phyloP scores from a whole-genome alignment of 768 basidiomycete species.

The Boletellus ananas region DNA sequence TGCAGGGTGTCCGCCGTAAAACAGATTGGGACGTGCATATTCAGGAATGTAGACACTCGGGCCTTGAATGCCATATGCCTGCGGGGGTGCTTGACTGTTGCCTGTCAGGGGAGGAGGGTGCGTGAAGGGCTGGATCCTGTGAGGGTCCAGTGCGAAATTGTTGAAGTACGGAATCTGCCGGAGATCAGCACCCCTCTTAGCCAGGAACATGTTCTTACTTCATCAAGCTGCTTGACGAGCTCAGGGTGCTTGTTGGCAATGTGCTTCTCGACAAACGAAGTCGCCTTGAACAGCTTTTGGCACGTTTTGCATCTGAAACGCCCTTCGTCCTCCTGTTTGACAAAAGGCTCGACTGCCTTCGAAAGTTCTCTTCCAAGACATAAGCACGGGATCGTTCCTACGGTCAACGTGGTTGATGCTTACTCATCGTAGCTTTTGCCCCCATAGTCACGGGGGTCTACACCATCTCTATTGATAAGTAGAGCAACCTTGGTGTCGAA shows the following conservation, averaged over 20 bases:
- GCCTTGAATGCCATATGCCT: conserved; percentile 79
- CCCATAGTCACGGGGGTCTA: conserved; percentile 85
- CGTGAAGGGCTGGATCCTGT: conserved; percentile 81
- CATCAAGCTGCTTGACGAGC: conserved; percentile 75
- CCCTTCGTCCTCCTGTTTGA: conserved; percentile 95
- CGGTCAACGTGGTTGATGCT: conserved; percentile 30
- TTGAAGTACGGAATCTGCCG: conserved; percentile 84
- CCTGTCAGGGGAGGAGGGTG: conserved; percentile 69
- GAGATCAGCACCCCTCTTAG: conserved; percentile 15
- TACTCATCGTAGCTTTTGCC: conserved; percentile 91
- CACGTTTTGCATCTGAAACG: conserved; percentile 97
- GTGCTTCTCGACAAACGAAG: conserved; percentile 96
- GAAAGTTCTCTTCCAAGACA: conserved; percentile 62
- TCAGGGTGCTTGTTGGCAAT: conserved; percentile 93
- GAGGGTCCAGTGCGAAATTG: conserved; percentile 94
- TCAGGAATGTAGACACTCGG: conserved; percentile 48
- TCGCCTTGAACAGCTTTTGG: conserved; percentile 96
- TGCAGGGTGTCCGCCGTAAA: conserved; percentile 38
- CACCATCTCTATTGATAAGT: conserved; percentile 69
- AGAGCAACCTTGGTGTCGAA: conserved; percentile 84
- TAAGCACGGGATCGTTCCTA: conserved; percentile 14
- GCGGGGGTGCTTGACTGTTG: conserved; percentile 75
- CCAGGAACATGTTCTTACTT: conserved; percentile 48
- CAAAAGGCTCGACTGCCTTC: conserved; percentile 70
- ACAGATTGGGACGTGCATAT: conserved; percentile 38